Evolutionary conservation across 306 rosid species (phyloP), one percentile per base, ranked within the genome.

Genomic region (Abrus precatorius): DNA sequence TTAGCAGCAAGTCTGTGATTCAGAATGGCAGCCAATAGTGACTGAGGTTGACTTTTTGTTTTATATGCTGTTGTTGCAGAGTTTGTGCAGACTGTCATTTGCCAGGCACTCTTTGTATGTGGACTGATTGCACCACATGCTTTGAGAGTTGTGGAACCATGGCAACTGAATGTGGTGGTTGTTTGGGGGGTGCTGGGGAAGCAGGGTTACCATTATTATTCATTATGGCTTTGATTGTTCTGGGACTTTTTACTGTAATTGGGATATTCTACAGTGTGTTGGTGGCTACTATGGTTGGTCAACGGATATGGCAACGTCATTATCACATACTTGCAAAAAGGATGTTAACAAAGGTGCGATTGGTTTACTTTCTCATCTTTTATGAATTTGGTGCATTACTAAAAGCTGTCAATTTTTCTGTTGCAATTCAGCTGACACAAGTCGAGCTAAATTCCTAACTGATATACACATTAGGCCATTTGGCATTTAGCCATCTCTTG

Each of bases 231-330:
- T 81, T 96, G 90, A 56, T 96, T 84, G 93, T 92, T 81, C 70
- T 93, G 76, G 98, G 97, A 75, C 95, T 96, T 80, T 95, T 95
- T 75, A 95, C 99, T 7, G 88, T 95, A 67, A 90, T 93, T 81
- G 99, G 99, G 63, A 93, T 95, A 85, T 95, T 95, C 90, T 95
- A 95, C 80, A 95, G 98, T 43, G 99, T 93, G 54, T 91, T 95
- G 89, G 99, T 93, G 84, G 99, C 98, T 79, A 95, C 99, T 74
- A 95, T 95, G 99, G 99, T 95, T 47, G 99, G 98, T 60, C 99
- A 95, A 69, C 87, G 99, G 81, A 95, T 95, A 54, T 95, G 99
- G 98, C 99, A 95, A 83, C 96, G 98, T 28, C 99, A 95, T 87
- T 93, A 93, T 86, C 99, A 95, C 84, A 95, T 93, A 78, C 97